These are phyloP conservation scores for Claviceps quebecensis DNA, from an alignment of 2,329 filamentous ascomycete species.

Conservation along the genomic window DNA sequence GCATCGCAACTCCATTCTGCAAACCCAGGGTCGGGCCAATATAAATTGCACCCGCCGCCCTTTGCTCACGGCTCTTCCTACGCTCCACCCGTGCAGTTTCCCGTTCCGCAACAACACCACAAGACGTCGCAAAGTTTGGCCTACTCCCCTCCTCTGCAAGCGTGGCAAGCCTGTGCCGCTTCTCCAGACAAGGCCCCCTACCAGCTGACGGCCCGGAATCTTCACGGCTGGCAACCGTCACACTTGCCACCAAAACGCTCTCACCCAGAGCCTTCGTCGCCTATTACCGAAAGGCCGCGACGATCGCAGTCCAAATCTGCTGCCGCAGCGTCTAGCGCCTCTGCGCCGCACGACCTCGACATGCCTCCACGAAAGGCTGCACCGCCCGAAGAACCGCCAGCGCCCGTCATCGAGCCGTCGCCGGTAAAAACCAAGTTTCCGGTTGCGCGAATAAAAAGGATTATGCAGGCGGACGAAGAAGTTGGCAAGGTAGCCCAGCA, in stretches of 20 bases:
- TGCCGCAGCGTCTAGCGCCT: not conserved
- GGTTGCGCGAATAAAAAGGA: constrained; percentile 92
- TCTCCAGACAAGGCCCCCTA: constrained; percentile 9
- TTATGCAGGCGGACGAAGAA: constrained; percentile 98
- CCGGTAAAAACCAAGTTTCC: constrained; percentile 91
- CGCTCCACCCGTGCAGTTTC: constrained; percentile 16
- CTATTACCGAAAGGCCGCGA: constrained; percentile 2
- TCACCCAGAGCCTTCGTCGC: not conserved
- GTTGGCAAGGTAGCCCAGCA: constrained; percentile 97
- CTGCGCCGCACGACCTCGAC: constrained; percentile 7
- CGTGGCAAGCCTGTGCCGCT: constrained; percentile 7
- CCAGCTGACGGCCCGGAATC: constrained; percentile 6
- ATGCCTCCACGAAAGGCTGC: constrained; percentile 22
- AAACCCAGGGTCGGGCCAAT: constrained; percentile 14
- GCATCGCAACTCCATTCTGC: constrained; percentile 8
- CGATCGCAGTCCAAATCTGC: constrained; percentile 2
- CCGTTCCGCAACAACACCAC: constrained; percentile 14
- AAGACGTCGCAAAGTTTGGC: constrained; percentile 12
- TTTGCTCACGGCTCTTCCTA: constrained; percentile 14
- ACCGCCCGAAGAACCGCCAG: constrained; percentile 15
- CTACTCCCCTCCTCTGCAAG: constrained; percentile 11
- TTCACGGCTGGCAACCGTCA: constrained; percentile 9
- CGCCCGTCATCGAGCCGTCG: constrained; percentile 40
- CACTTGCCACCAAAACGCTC: constrained; percentile 4
- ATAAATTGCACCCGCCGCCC: constrained; percentile 20